These are phyloP conservation scores for Teratosphaeria nubilosa DNA, from an alignment of 2,329 filamentous ascomycete genomes.

Conservation along the genomic window DNA sequence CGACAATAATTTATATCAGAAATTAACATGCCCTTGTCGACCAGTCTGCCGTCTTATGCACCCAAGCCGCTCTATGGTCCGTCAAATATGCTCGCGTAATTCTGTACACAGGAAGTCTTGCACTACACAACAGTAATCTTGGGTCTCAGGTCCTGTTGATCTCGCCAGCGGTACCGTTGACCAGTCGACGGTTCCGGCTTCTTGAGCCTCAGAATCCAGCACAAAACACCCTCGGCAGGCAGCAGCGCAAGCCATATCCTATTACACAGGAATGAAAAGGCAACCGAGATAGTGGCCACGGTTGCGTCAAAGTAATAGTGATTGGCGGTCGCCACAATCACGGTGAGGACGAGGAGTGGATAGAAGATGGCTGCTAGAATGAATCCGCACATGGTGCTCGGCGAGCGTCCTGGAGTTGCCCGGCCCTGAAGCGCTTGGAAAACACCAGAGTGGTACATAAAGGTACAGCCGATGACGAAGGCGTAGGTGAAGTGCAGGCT, in stretches of 20 bases:
- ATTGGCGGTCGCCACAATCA: conserved; percentile 54
- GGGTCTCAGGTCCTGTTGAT: neutral
- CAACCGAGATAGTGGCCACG: conserved; percentile 40
- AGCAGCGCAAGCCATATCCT: conserved; percentile 41
- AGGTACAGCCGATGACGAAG: conserved; percentile 41
- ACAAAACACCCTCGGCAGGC: conserved; percentile 41
- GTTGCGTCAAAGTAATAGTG: conserved; percentile 50
- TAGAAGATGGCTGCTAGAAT: conserved; percentile 34
- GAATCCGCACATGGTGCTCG: conserved; percentile 29
- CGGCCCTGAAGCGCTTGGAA: conserved; percentile 29
- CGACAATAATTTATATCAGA: neutral
- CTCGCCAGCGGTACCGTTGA: conserved; percentile 21
- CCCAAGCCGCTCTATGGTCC: neutral
- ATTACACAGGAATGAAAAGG: conserved; percentile 40
- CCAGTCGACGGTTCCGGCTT: conserved; percentile 48
- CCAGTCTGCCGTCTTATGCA: neutral
- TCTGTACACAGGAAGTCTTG: neutral
- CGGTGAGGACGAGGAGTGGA: conserved; percentile 34
- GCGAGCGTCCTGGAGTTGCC: conserved; percentile 18
- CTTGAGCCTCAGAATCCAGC: conserved; percentile 39
- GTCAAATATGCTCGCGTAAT: neutral
- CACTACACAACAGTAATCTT: neutral
- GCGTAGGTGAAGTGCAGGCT: conserved; percentile 47
- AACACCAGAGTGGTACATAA: conserved; percentile 44
- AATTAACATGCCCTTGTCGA: neutral